A percentile compares a stretch with the other conserved stretches of the same genome.
phyloP scores from a whole-genome alignment of 495 filamentous ascomycete species.

The Xylaria curta region DNA sequence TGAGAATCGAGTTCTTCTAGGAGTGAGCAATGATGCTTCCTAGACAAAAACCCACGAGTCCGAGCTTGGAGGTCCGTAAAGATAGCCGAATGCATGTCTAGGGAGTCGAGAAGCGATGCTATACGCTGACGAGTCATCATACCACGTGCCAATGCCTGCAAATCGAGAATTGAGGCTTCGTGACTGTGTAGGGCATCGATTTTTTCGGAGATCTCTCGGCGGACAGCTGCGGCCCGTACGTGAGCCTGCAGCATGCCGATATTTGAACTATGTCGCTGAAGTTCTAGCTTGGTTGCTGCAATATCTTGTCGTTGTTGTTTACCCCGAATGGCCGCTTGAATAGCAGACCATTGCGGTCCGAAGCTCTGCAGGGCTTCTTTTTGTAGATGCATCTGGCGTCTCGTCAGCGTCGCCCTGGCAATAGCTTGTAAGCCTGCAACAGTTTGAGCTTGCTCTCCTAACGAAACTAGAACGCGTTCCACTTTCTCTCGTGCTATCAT shows the following conservation, averaged over 20 bases:
- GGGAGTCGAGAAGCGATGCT: constrained; percentile 57
- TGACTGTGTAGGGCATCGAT: constrained; percentile 49
- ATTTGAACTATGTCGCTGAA: constrained; percentile 42
- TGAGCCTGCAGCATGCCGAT: constrained; percentile 45
- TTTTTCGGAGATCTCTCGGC: constrained; percentile 52
- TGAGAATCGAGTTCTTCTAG: constrained; percentile 65
- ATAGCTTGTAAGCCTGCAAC: constrained; percentile 60
- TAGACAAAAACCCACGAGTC: constrained; percentile 66
- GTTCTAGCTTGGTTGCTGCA: constrained; percentile 45
- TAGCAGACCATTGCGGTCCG: constrained; percentile 48
- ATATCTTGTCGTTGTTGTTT: constrained; percentile 52
- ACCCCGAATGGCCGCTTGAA: constrained; percentile 59
- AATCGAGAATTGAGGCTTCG: constrained; percentile 49
- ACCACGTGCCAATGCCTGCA: constrained; percentile 58
- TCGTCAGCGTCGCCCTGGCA: constrained; percentile 45
- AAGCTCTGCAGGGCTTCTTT: constrained; percentile 49
- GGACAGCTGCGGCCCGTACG: constrained; percentile 55
- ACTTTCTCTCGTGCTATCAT: constrained; percentile 52
- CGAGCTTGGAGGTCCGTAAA: constrained; percentile 75
- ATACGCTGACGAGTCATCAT: constrained; percentile 58
- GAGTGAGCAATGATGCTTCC: constrained; percentile 58
- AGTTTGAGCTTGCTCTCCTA: constrained; percentile 44
- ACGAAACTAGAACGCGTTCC: constrained; percentile 43
- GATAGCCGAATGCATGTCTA: constrained; percentile 62
- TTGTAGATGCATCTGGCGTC: constrained; percentile 45